These are phyloP conservation scores for Trichoderma lentiforme DNA, from an alignment of 2,329 filamentous ascomycete species.

Conservation along the genomic window DNA sequence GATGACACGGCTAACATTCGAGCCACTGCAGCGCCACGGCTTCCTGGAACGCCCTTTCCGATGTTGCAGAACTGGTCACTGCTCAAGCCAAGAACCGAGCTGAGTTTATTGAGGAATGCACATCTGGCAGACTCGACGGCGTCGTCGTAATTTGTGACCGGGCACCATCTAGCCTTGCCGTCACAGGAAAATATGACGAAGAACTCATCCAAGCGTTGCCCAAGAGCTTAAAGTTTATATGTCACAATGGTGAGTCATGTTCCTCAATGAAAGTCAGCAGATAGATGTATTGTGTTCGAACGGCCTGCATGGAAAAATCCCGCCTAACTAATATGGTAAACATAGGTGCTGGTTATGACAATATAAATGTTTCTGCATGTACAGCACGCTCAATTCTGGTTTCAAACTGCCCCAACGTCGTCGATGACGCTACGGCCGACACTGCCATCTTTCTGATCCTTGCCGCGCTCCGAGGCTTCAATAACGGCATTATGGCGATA, in stretches of 20 bases:
- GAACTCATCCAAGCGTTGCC: background rate
- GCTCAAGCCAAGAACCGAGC: background rate
- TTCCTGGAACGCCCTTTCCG: background rate
- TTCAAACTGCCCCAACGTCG: constrained; percentile 52
- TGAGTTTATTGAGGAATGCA: background rate
- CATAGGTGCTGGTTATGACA: background rate
- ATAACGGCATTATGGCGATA: constrained; percentile 35
- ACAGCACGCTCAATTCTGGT: constrained; percentile 26
- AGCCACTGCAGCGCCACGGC: background rate
- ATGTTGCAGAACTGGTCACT: background rate
- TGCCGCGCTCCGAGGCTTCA: constrained; percentile 43
- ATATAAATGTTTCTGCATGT: background rate
- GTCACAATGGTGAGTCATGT: background rate
- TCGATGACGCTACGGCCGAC: constrained; percentile 50
- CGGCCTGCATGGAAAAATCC: rapidly evolving
- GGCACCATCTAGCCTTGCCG: background rate
- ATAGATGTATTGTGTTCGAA: background rate
- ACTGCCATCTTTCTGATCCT: constrained; percentile 40
- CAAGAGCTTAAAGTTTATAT: background rate
- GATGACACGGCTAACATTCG: background rate
- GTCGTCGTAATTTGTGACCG: background rate
- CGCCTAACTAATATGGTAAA: background rate
- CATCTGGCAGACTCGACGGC: background rate
- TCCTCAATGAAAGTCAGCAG: background rate
- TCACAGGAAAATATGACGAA: background rate